Base-by-base conservation (phyloP, 2,329 filamentous ascomycete genomes). In the Trichoderma asperellum region DNA sequence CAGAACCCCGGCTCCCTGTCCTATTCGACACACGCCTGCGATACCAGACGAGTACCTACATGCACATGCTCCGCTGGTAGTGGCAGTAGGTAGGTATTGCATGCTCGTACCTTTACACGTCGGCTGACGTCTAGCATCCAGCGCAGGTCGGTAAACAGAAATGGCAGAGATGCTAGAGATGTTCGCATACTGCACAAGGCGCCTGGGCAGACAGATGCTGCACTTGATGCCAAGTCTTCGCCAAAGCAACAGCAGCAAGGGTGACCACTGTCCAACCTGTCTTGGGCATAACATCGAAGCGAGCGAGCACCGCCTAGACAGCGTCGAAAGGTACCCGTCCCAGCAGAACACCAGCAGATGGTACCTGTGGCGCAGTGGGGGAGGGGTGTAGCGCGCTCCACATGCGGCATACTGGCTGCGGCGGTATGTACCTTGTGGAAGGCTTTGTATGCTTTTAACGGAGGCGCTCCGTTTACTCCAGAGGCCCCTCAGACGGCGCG, bases 1-100 rank as follows among this genome's bases (percentile, higher is more conserved):
- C 32, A 61, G 59, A 37, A 53, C 55, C 68, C 57, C 52, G 47
- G 63, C 21, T 68, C 68, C 61, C 60, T 65, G 61, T 37, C 32
- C 37, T 34, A 35, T 27, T 55, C 16, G 58, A 63, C 66, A 8
- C 66, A 68, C 58, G 52, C 66, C 58, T 57, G 21, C 49, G 29
- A 49, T 35, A 24, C 24, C 21, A 49, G 18, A 11, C 47, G 47
- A 24, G 47, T 49, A 49, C 24, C 24, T 24, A 24, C n/a, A n/a
- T n/a, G 40, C 18, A 12, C 47, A 49, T 49, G 8, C 40, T 21
- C n/a, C 5, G 43, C 21, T 2, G 18, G 21, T 11, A 8, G 47
- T 5, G 21, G 21, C 47, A 24, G 47, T n/a, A n/a, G n/a, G n/a
- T n/a, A n/a, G n/a, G n/a, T 4, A 47, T 21, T 32, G 37, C 34